Evolutionary conservation across 768 basidiomycete species (phyloP).

Genomic region (Cyclocybe aegerita): DNA sequence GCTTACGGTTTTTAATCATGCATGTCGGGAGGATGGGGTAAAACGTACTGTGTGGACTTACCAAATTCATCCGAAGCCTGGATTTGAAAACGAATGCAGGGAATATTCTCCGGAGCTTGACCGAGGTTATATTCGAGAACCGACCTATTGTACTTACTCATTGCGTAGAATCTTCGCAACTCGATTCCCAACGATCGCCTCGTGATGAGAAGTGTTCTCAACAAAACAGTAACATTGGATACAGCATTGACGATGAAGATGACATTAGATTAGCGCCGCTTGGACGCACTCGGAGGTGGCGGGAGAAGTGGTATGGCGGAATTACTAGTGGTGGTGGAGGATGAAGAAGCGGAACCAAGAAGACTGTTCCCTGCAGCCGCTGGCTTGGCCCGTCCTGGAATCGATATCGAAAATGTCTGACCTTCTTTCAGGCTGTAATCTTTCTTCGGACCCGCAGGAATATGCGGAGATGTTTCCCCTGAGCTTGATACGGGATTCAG

Average conservation of each 20-base stretch:
- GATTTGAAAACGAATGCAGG: not conserved
- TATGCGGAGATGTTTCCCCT: slow-evolving; percentile 57
- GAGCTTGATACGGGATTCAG: slow-evolving; percentile 50
- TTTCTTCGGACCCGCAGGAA: slow-evolving; percentile 82
- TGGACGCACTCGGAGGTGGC: slow-evolving; percentile 74
- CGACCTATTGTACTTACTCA: not conserved
- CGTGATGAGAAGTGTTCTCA: not conserved
- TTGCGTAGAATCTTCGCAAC: not conserved
- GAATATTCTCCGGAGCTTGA: slow-evolving; percentile 12
- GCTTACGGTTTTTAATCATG: too few relatives aligned
- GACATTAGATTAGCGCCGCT: slow-evolving; percentile 34
- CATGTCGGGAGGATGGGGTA: too few relatives aligned
- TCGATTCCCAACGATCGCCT: too few relatives aligned
- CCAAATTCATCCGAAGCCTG: not conserved
- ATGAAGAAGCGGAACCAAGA: slow-evolving; percentile 28
- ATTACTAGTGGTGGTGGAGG: slow-evolving; percentile 23
- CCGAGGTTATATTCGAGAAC: slow-evolving; percentile 8
- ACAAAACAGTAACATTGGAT: not conserved
- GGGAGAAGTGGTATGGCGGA: slow-evolving; percentile 70
- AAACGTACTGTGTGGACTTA: not conserved
- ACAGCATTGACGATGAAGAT: not conserved
- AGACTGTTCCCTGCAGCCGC: slow-evolving; percentile 31
- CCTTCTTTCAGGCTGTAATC: slow-evolving; percentile 95
- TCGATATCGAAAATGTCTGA: slow-evolving; percentile 89
- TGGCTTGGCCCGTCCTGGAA: slow-evolving; percentile 72